These are phyloP conservation scores for Penicillium goetzii DNA, from an alignment of 495 filamentous ascomycete species.

Conservation along the genomic window DNA sequence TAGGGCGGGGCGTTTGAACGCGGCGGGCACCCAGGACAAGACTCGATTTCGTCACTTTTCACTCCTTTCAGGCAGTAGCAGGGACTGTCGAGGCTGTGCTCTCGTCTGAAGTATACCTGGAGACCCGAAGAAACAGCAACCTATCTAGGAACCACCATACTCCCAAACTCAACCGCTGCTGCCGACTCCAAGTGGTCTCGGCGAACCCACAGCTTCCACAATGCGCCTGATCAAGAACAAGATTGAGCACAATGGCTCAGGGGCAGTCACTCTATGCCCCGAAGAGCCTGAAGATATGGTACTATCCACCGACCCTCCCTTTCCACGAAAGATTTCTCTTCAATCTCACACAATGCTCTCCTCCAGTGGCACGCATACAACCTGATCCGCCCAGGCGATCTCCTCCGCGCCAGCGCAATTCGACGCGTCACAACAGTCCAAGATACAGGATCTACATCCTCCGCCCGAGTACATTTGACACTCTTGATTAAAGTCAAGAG, in stretches of 20 bases:
- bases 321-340: background rate
- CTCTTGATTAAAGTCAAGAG: conserved; percentile 80
- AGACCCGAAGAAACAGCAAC: background rate
- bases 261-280: conserved; percentile 77
- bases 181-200: background rate
- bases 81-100: background rate
- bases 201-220: conserved; percentile 3
- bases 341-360: conserved; percentile 7
- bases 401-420: conserved; percentile 79
- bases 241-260: conserved; percentile 76
- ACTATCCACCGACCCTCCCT: conserved; percentile 23
- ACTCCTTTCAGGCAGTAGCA: background rate
- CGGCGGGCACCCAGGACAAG: background rate
- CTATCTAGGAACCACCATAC: too few species aligned
- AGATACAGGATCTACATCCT: conserved; percentile 73
- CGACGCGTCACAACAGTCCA: conserved; percentile 74
- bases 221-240: conserved; percentile 76
- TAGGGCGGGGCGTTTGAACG: conserved; percentile 22
- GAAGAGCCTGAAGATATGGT: conserved; percentile 98
- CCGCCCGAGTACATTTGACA: conserved; percentile 73
- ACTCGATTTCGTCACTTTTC: background rate
- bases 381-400: conserved; percentile 78
- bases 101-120: background rate
- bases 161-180: background rate
- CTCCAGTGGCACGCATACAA: conserved; percentile 94